Evolutionary conservation across 176 grass and related monocot species (phyloP).

Genomic region (Chrysopogon serrulatus): DNA sequence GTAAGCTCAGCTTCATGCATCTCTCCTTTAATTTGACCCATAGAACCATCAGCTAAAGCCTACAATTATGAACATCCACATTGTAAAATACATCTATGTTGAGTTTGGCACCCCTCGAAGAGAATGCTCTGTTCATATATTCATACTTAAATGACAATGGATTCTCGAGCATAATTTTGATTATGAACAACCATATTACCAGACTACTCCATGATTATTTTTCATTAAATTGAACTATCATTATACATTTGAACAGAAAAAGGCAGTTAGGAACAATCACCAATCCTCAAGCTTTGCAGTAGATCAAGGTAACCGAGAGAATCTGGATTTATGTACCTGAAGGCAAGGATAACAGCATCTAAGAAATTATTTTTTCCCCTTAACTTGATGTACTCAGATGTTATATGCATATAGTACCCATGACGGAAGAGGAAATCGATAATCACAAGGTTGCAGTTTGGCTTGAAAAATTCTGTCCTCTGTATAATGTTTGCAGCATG

Average conservation of each 20-base stretch:
- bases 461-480: conserved; percentile 70
- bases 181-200: background rate
- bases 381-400: background rate
- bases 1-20: no score
- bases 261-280: conserved; percentile 65
- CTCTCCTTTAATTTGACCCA: no score
- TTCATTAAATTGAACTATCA: background rate
- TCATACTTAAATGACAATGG: background rate
- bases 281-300: conserved; percentile 64
- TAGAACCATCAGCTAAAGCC: no score
- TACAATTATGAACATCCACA: no score
- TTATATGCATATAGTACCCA: conserved; percentile 41
- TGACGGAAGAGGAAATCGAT: conserved; percentile 84
- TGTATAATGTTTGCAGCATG: conserved; percentile 70
- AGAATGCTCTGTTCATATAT: background rate
- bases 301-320: conserved; percentile 65
- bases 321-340: conserved; percentile 73
- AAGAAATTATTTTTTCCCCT: background rate
- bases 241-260: background rate
- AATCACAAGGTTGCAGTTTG: conserved; percentile 80
- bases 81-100: no score
- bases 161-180: background rate
- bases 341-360: conserved; percentile 10
- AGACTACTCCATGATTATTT: background rate
- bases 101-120: no score